A percentile compares a stretch with the other conserved stretches of the same genome.
Conservation (phyloP, 2,329 filamentous ascomycete species). For the Rhexocercosporidium sp. region DNA sequence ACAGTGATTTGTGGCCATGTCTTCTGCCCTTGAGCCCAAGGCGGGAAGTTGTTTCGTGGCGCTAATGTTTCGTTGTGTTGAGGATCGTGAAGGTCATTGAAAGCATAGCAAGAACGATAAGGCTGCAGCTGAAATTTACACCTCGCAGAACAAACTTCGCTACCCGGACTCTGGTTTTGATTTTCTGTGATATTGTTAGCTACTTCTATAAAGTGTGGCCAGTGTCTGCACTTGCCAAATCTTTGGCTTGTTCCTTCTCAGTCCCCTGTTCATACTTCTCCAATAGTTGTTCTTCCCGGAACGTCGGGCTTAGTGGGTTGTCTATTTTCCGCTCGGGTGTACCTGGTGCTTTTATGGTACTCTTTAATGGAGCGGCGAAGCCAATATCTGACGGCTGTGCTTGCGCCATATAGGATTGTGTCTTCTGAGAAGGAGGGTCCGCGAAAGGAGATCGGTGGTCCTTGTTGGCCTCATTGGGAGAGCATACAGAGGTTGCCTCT, state of each 20-base stretch:
- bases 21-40: conserved; percentile 79
- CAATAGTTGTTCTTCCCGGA: conserved; percentile 82
- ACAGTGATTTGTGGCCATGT: conserved; percentile 90
- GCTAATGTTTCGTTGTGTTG: conserved; percentile 82
- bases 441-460: no score
- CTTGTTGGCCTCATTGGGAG: no score
- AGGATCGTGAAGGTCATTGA: conserved; percentile 90
- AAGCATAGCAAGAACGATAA: conserved; percentile 92
- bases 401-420: no score
- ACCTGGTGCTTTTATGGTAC: no score
- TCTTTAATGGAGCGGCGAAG: no score
- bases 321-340: no score
- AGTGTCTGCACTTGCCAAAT: conserved; percentile 75
- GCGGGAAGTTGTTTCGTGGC: conserved; percentile 76
- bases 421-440: no score
- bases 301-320: no score
- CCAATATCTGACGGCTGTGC: no score
- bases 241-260: conserved; percentile 84
- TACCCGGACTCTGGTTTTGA: conserved; percentile 88
- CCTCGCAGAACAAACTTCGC: conserved; percentile 95
- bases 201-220: not conserved
- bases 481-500: no score
- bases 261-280: conserved; percentile 83
- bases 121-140: conserved; percentile 94
- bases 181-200: conserved; percentile 69